Evolutionary conservation across 1,284 basidiomycete genomes (phyloP), one percentile per base, ranked within the genome.

Genomic region (Ganoderma resinaceum): DNA sequence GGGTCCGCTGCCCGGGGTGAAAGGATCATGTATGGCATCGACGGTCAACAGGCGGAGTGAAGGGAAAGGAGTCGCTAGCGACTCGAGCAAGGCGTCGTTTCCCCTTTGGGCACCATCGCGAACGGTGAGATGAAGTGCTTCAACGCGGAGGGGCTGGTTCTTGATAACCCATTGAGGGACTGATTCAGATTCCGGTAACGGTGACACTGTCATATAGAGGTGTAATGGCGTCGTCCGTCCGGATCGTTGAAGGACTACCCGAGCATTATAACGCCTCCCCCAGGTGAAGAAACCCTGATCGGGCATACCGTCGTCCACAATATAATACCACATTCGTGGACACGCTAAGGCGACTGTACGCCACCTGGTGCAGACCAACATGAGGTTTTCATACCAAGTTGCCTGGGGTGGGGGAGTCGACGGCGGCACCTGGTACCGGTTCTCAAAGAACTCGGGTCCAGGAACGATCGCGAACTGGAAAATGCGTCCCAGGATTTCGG

Each of bases 401-500:
- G 46, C 12, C 29, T 26, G 23, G 3, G 2, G 46, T 14, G 46
- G 23, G 14, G 46, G 46, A 26, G 3, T 23, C 12, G 46, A 52
- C 12, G 46, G 23, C 23, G 23, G 46, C 23, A 11, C 7, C 3
- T 26, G 8, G 23, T 6, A 26, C 12, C 23, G 23, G n/a, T 43
- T 9, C 8, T 29, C 18, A 4, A 42, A 14, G 12, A 61, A 26
- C 23, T 35, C 29, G 8, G 33, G 7, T 12, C 11, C 31, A 8
- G 61, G 61, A 33, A 46, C 61, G 16, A 52, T 20, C 12, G 38
- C 35, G 23, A 62, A 62, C 31, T 38, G 20, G 31, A 62, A 62
- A 20, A 62, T 53, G 2, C 31, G 61, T 14, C 33, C 43, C 0
- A 62, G 61, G 18, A 53, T 35, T 37, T 62, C 61, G 42, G 33